phyloP scores from a whole-genome alignment of 1,284 basidiomycete species.

The Leccinum brunneo-olivaceum region DNA sequence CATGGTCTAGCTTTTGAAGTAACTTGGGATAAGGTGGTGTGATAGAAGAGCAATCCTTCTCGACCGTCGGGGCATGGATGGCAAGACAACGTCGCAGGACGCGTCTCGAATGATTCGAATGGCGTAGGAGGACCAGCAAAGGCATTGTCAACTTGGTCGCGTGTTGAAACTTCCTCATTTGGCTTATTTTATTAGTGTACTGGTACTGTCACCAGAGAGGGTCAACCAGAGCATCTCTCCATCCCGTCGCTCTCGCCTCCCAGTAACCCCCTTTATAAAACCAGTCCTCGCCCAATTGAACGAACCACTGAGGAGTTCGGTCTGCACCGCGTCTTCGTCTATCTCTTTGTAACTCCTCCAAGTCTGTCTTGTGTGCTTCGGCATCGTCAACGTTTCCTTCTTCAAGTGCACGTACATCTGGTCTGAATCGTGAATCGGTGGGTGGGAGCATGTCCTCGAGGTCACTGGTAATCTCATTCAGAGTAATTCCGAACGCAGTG shows the following conservation, averaged over 20 bases:
- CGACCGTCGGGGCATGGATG: slow-evolving; percentile 44
- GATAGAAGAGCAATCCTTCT: slow-evolving; percentile 74
- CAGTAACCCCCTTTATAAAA: slow-evolving; percentile 75
- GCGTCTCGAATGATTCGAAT: slow-evolving; percentile 6
- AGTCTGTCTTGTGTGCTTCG: slow-evolving; percentile 66
- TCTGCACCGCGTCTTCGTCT: slow-evolving; percentile 54
- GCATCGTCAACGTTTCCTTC: slow-evolving; percentile 73
- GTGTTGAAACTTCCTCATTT: slow-evolving; percentile 8
- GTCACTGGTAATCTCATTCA: slow-evolving; percentile 77
- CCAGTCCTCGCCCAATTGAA: slow-evolving; percentile 67
- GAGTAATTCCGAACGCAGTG: slow-evolving; percentile 69
- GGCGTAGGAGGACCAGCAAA: slow-evolving; percentile 15
- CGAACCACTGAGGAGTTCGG: slow-evolving; percentile 65
- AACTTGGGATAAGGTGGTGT: slow-evolving; percentile 85
- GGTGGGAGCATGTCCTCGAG: slow-evolving; percentile 65
- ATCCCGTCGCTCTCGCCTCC: slow-evolving; percentile 62
- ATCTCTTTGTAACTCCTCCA: slow-evolving; percentile 73
- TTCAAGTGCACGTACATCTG: slow-evolving; percentile 84
- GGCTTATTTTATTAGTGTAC: slow-evolving; percentile 1
- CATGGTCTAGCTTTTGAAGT: slow-evolving; percentile 67
- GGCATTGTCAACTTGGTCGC: slow-evolving; percentile 10
- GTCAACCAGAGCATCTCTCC: slow-evolving; percentile 45
- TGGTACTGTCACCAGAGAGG: slow-evolving; percentile 61
- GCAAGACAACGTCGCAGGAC: slow-evolving; percentile 38
- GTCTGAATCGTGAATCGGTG: slow-evolving; percentile 81